Evolutionary conservation across 768 basidiomycete genomes (phyloP).

Genomic region (Coprinopsis sp.): DNA sequence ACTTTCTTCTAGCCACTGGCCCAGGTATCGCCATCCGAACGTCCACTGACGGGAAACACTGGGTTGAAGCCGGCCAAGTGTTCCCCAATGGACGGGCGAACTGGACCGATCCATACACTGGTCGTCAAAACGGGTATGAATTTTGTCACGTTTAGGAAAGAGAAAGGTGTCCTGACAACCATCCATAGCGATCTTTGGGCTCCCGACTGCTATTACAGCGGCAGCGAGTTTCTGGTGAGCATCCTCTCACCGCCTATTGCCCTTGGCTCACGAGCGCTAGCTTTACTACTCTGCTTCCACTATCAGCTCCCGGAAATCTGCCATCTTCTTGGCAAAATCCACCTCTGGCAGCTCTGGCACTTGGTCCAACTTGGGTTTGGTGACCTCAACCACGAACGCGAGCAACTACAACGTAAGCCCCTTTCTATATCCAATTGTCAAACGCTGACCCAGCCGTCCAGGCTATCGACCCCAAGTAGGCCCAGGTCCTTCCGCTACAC

Average conservation of each 20-base stretch:
- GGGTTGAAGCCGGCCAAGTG: slow-evolving; percentile 41
- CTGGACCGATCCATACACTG: slow-evolving; percentile 47
- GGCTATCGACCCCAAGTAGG: slow-evolving; percentile 55
- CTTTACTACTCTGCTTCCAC: slow-evolving; percentile 52
- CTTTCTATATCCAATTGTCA: not conserved
- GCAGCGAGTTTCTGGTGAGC: slow-evolving; percentile 26
- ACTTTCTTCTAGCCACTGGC: slow-evolving; percentile 31
- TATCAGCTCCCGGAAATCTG: slow-evolving; percentile 52
- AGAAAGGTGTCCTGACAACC: not conserved
- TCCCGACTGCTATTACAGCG: slow-evolving; percentile 31
- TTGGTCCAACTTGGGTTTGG: slow-evolving; percentile 44
- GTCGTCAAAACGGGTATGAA: slow-evolving; percentile 39
- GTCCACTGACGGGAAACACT: slow-evolving; percentile 42
- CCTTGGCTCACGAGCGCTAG: slow-evolving; percentile 19
- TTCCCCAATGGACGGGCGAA: slow-evolving; percentile 43
- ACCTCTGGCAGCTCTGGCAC: slow-evolving; percentile 42
- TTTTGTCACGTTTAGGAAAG: not conserved
- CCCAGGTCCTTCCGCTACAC: too few species aligned
- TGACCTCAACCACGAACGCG: slow-evolving; percentile 36
- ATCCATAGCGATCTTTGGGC: slow-evolving; percentile 33
- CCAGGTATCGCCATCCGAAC: slow-evolving; percentile 47
- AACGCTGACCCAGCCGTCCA: slow-evolving; percentile 12
- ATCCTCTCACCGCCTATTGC: not conserved
- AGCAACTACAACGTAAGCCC: slow-evolving; percentile 39
- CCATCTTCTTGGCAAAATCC: slow-evolving; percentile 51